Conservation (phyloP, 225 moss, liverwort and hornwort species). For the Asterella californica region DNA sequence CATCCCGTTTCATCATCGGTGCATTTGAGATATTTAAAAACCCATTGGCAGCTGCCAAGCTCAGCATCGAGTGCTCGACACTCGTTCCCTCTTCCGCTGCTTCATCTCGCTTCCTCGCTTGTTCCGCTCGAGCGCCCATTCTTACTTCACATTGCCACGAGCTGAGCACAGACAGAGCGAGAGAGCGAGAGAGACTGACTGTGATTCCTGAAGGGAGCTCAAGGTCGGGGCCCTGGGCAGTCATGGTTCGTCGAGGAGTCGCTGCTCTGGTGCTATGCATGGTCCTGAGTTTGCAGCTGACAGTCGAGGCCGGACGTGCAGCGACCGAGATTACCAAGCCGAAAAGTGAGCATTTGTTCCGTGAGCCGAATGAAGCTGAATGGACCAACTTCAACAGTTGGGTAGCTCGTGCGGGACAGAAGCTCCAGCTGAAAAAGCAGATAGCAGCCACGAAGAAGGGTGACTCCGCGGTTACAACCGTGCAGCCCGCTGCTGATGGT, state of each 20-base stretch:
- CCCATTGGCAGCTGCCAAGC: too few species aligned
- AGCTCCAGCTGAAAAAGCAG: constrained; percentile 18
- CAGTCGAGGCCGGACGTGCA: constrained; percentile 3
- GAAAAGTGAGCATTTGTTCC: constrained; percentile 5
- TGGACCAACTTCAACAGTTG: constrained; percentile 31
- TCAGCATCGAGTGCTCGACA: neutral
- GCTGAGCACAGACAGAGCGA: neutral
- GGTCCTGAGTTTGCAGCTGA: neutral
- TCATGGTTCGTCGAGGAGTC: neutral
- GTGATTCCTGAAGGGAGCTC: neutral
- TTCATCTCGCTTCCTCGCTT: neutral
- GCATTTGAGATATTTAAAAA: neutral
- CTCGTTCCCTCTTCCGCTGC: neutral
- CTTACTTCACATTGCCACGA: neutral
- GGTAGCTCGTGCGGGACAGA: constrained; percentile 33
- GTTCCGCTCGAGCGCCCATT: neutral
- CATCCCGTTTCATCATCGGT: neutral
- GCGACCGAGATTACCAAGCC: neutral
- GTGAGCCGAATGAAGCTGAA: constrained; percentile 24
- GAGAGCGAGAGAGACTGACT: neutral
- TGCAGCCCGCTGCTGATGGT: neutral
- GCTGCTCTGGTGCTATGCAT: neutral
- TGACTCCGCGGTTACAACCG: neutral
- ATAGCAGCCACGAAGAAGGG: neutral
- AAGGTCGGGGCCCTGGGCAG: neutral